phyloP scores from a whole-genome alignment of 2,329 filamentous ascomycete species.

The Fusarium beomiforme region DNA sequence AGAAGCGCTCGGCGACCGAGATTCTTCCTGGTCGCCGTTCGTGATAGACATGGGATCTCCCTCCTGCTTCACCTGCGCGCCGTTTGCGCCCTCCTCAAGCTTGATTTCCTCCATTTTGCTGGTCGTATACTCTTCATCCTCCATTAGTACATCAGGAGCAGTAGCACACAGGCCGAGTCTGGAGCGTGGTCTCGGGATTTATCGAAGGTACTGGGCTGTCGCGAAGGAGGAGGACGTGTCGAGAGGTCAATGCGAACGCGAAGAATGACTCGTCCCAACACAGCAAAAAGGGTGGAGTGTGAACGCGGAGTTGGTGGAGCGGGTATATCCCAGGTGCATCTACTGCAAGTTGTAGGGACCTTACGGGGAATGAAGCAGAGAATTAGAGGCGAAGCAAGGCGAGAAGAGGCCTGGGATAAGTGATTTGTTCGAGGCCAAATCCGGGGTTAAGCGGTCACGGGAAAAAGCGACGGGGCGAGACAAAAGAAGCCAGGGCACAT shows the following conservation, averaged over 20 bases:
- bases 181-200: slow-evolving; percentile 1
- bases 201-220: slow-evolving; percentile 14
- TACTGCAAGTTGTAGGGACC: slow-evolving; percentile 9
- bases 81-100: slow-evolving; percentile 54
- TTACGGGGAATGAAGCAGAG: slow-evolving; percentile 26
- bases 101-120: slow-evolving; percentile 57
- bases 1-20: slow-evolving; percentile 54
- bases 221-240: slow-evolving; percentile 24
- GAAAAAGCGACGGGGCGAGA: slow-evolving; percentile 13
- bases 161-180: slow-evolving; percentile 20
- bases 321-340: slow-evolving; percentile 39
- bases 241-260: slow-evolving; percentile 30
- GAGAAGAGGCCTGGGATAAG: slow-evolving; percentile 10
- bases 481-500: slow-evolving; percentile 23
- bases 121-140: slow-evolving; percentile 54
- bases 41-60: slow-evolving; percentile 53
- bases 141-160: slow-evolving; percentile 48
- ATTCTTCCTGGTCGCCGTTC: slow-evolving; percentile 40
- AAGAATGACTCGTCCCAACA: slow-evolving; percentile 38
- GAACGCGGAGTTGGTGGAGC: slow-evolving; percentile 41
- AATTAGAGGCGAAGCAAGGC: slow-evolving; percentile 14
- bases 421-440: slow-evolving; percentile 27
- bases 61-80: slow-evolving; percentile 52
- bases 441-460: slow-evolving; percentile 27
- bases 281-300: slow-evolving; percentile 41